phyloP scores from a whole-genome alignment of 2,329 filamentous ascomycete genomes.

The Aspergillus fructus region DNA sequence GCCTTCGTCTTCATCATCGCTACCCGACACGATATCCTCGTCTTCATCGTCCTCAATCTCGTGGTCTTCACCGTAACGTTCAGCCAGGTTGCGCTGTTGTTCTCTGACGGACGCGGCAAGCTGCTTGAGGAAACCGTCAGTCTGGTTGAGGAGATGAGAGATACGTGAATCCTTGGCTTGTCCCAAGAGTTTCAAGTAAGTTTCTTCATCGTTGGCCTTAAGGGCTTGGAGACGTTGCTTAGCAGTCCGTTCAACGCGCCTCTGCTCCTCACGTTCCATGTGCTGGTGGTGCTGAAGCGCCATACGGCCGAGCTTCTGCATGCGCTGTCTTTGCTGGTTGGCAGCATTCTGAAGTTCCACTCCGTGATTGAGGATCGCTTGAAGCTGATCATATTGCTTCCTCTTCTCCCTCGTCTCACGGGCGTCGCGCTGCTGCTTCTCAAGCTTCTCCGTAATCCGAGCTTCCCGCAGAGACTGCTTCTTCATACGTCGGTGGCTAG shows the following conservation, averaged over 20 bases:
- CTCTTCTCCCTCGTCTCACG: conserved; percentile 96
- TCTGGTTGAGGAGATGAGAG: conserved; percentile 93
- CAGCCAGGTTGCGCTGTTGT: conserved; percentile 80
- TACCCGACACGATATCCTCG: conserved; percentile 65
- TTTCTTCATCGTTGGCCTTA: conserved; percentile 98
- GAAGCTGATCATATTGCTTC: conserved; percentile 90
- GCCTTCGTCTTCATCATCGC: conserved; percentile 61
- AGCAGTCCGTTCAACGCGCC: conserved; percentile 92
- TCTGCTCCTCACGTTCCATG: conserved; percentile 99
- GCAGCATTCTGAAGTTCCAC: conserved; percentile 72
- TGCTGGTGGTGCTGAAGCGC: conserved; percentile 90
- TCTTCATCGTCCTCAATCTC: conserved; percentile 59
- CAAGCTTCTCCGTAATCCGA: conserved; percentile 95
- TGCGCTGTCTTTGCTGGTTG: conserved; percentile 67
- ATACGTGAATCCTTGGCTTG: conserved; percentile 99
- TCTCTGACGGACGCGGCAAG: conserved; percentile 91
- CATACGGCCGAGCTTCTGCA: conserved; percentile 81
- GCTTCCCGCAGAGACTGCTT: conserved; percentile 95
- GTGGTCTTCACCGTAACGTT: conserved; percentile 71
- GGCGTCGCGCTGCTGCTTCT: conserved; percentile 97
- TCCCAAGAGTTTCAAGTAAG: conserved; percentile 94
- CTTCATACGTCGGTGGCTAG: conserved; percentile 89
- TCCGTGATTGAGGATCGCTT: conserved; percentile 79
- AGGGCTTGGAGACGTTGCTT: conserved; percentile 99
- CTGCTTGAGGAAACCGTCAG: conserved; percentile 94